Percentiles rank a stretch among this genome's conserved stretches.
Conservation (phyloP, 2,329 filamentous ascomycete species). For the Macrophomina pseudophaseolina region DNA sequence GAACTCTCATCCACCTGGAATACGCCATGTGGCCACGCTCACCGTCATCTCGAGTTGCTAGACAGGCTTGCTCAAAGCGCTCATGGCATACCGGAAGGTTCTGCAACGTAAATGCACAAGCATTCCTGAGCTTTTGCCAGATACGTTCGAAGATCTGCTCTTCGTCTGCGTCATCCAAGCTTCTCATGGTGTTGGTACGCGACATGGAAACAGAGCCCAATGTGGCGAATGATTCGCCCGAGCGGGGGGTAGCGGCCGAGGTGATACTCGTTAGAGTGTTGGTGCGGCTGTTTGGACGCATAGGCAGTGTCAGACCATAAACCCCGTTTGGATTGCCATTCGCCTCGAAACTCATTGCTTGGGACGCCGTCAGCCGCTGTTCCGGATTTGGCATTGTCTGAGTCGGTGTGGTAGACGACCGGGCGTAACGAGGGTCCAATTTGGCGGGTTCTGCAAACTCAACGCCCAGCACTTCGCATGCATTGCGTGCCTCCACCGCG, state of each 20-base stretch:
- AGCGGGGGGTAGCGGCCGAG: conserved; percentile 69
- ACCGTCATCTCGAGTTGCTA: conserved; percentile 35
- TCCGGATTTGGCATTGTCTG: conserved; percentile 24
- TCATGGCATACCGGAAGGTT: conserved; percentile 72
- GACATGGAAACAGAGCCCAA: conserved; percentile 51
- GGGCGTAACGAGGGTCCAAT: conserved; percentile 4
- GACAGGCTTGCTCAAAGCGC: conserved; percentile 57
- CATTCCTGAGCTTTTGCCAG: conserved; percentile 74
- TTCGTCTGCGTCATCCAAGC: conserved; percentile 71
- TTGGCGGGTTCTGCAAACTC: conserved; percentile 35
- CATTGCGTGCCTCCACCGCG: conserved; percentile 64
- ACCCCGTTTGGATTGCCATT: conserved; percentile 46
- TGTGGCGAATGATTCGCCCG: conserved; percentile 78
- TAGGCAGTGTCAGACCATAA: conserved; percentile 22
- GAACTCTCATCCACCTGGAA: conserved; percentile 60
- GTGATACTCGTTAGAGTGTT: conserved; percentile 58
- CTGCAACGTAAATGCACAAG: conserved; percentile 74
- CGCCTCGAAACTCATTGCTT: conserved; percentile 29
- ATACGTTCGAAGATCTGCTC: conserved; percentile 83
- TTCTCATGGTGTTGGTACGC: conserved; percentile 57
- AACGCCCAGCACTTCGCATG: conserved; percentile 58
- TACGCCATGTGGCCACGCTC: conserved; percentile 42
- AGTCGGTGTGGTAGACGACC: conserved; percentile 25
- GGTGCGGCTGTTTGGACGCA: conserved; percentile 55
- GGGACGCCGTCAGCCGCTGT: conserved; percentile 6